Percentiles rank a stretch among this genome's conserved stretches.
Conservation (phyloP, 257 asterid genomes). For the Primulina huaijiensis region DNA sequence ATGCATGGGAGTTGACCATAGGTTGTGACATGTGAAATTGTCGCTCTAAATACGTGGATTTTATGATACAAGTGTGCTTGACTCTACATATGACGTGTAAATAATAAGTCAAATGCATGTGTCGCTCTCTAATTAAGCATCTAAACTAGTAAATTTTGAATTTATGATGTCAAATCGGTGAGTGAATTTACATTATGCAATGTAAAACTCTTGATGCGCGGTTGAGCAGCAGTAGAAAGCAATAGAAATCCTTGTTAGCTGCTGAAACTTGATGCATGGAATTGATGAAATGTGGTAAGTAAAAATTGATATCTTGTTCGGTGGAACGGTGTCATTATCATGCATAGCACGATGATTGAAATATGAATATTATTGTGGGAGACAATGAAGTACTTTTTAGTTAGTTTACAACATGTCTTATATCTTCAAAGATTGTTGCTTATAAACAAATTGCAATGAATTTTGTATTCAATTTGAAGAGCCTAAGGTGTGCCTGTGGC, state of each 20-base stretch:
- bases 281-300: not conserved
- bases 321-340: not conserved
- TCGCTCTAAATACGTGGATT: too few species aligned
- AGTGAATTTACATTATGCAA: not conserved
- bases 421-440: not conserved
- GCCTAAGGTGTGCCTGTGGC: constrained; percentile 25
- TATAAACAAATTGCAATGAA: not conserved
- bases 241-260: constrained; percentile 5
- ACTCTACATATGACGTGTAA: too few species aligned
- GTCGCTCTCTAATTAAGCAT: not conserved
- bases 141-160: not conserved
- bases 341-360: not conserved
- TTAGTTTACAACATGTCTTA: not conserved
- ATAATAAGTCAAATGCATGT: not conserved
- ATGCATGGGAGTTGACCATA: not conserved
- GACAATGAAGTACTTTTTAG: not conserved
- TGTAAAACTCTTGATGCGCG: not conserved
- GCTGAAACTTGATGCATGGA: constrained; percentile 9
- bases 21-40: not conserved
- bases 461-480: not conserved
- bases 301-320: constrained; percentile 10
- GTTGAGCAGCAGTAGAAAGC: not conserved
- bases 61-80: too few species aligned
- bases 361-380: not conserved
- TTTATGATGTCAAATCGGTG: not conserved